Percentiles rank a stretch among this genome's conserved stretches.
Conservation (phyloP, 345 rosid genomes). For the Lumnitzera racemosa region DNA sequence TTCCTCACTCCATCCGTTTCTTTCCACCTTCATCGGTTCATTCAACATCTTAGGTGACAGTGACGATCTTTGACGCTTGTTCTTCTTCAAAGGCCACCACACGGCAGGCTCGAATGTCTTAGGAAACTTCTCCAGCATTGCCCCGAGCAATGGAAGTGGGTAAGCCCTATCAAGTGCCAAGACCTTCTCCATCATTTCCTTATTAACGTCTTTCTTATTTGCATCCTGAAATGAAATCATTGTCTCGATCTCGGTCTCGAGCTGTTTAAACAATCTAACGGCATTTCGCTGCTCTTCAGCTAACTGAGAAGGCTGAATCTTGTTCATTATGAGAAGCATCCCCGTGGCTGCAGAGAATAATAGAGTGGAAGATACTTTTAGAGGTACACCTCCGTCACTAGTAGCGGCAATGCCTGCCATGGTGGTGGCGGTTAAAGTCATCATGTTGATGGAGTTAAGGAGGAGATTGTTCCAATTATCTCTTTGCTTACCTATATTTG, state of each 20-base stretch:
- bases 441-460: constrained; percentile 3
- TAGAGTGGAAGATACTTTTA: neutral
- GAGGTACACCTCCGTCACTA: no score
- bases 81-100: constrained; percentile 26
- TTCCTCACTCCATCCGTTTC: constrained; percentile 23
- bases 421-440: neutral
- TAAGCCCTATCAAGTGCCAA: constrained; percentile 36
- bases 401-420: neutral
- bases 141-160: constrained; percentile 33
- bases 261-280: constrained; percentile 8
- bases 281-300: constrained; percentile 19
- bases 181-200: constrained; percentile 23
- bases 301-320: constrained; percentile 21
- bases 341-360: constrained; percentile 13
- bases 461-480: neutral
- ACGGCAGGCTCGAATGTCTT: constrained; percentile 19
- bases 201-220: constrained; percentile 3
- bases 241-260: neutral
- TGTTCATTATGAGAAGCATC: constrained; percentile 13
- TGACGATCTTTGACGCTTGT: neutral
- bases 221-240: neutral
- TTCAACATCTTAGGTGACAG: neutral
- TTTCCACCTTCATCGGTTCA: neutral
- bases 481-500: neutral
- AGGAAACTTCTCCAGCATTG: constrained; percentile 30